Conservation (phyloP, 768 basidiomycete species). For the Xerocomus spinulosus region DNA sequence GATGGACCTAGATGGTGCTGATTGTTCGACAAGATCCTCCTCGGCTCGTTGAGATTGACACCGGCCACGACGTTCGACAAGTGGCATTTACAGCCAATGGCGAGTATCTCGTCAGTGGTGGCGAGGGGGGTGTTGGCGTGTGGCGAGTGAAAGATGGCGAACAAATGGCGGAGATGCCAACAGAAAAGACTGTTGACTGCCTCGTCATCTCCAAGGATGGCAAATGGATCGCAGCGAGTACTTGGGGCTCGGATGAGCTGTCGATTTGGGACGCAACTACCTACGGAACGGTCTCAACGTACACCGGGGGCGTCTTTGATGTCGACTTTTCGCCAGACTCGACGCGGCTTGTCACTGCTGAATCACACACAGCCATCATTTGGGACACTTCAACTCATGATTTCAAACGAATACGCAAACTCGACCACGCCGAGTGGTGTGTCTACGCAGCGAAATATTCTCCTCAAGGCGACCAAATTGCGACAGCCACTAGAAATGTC, state of each 20-base stretch:
- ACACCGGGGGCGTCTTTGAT: not conserved
- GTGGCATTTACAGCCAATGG: too few species aligned
- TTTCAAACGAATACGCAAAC: not conserved
- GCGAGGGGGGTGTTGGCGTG: not conserved
- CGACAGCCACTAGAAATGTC: not conserved
- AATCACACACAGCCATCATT: not conserved
- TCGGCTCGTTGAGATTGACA: too few species aligned
- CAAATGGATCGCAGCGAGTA: not conserved
- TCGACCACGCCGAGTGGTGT: not conserved
- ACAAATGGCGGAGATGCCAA: not conserved
- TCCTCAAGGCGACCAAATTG: constrained; percentile 1
- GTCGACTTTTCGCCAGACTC: constrained; percentile 8
- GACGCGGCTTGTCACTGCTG: not conserved
- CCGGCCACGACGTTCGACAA: too few species aligned
- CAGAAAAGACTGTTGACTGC: not conserved
- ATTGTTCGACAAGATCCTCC: too few species aligned
- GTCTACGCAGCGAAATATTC: constrained; percentile 1
- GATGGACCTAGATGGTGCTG: too few species aligned
- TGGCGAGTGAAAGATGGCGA: constrained; percentile 3
- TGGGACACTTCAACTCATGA: constrained; percentile 1
- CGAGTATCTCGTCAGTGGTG: too few species aligned
- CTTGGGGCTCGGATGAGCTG: not conserved
- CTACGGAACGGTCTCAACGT: not conserved
- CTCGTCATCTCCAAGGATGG: not conserved
- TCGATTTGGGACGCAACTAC: not conserved